These are phyloP conservation scores for Heracleum sosnowskyi DNA, from an alignment of 129 eudicot species.

Conservation along the genomic window DNA sequence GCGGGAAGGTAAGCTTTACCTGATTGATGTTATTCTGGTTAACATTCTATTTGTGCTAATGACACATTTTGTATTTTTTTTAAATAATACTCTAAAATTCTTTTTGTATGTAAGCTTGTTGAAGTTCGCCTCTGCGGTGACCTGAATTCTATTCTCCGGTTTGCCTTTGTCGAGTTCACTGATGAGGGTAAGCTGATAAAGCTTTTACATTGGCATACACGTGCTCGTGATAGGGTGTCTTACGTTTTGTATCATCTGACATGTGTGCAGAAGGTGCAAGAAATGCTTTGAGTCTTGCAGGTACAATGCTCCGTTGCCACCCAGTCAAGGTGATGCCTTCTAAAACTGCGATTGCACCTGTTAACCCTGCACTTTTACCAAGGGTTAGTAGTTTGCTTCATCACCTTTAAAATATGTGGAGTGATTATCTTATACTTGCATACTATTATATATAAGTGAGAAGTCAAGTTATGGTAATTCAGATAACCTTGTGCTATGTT, in stretches of 20 bases:
- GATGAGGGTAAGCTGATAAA: conserved; percentile 48
- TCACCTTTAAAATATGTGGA: background rate
- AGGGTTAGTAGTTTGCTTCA: conserved; percentile 32
- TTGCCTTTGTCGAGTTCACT: conserved; percentile 85
- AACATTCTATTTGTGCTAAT: background rate
- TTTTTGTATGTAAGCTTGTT: conserved; percentile 50
- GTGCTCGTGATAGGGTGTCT: conserved; percentile 4
- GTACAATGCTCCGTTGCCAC: conserved; percentile 84
- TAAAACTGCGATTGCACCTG: conserved; percentile 94
- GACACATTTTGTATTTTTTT: background rate
- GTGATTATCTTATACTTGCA: background rate
- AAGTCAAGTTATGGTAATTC: background rate
- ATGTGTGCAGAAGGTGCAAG: conserved; percentile 65
- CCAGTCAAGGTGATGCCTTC: conserved; percentile 87
- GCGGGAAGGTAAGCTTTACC: conserved; percentile 64
- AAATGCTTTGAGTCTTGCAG: conserved; percentile 66
- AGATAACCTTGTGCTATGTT: background rate
- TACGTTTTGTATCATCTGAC: conserved; percentile 5
- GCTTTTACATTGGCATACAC: background rate
- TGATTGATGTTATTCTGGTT: background rate
- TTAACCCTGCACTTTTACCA: conserved; percentile 70
- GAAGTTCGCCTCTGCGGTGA: conserved; percentile 94
- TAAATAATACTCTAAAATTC: background rate
- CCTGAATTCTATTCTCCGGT: conserved; percentile 73
- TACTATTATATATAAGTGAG: background rate